Evolutionary conservation across 2,329 filamentous ascomycete species (phyloP), one percentile per base, ranked within the genome.

Genomic region (Aspergillus ustus): DNA sequence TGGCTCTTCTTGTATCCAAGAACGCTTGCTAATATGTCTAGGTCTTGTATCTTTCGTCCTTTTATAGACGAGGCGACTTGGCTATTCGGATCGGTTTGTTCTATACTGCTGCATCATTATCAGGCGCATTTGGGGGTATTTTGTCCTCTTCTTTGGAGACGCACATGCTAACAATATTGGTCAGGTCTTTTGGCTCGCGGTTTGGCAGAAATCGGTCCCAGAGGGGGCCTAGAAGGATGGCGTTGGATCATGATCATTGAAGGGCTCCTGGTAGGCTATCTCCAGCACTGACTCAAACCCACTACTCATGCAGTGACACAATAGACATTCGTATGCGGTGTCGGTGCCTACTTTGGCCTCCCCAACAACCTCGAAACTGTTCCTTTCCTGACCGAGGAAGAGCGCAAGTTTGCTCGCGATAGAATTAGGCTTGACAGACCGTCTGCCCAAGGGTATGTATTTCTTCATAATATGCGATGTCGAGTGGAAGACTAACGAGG

Each of bases 51-150:
- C 80, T 91, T 13, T 88, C 87, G 0, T 80, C 82, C 7, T 83
- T 90, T 64, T 88, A 90, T 67, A 84, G 81, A 19, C 79, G 87
- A 20, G 78, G 82, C 1, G 86, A 89, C 65, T 77, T 89, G 63
- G 85, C 86, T 0, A 73, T 89, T 43, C 80, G 88, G 4, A 88
- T 91, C 53, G 88, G 87, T 31, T 77, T 90, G 6, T 90, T 91
- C 69, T 91, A 89, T 70, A 89, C 87, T 0, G 86, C 87, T 1
- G 87, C 87, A 0, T 88, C 87, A 1, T 74, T 90, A 5, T 88
- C 86, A 0, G 87, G 87, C 2, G 87, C 87, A 1, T 89, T 89
- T 69, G 86, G 86, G 29, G 87, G 83, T 76, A 68, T 48, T 62
- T 44, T 1, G 9, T 22, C 22, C n/a, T 13, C 29, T 34, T 17